A percentile compares a stretch with the other conserved stretches of the same genome.
Evolutionary conservation across 148 eudicot species (phyloP).

Genomic region (Hydrangea macrophylla): DNA sequence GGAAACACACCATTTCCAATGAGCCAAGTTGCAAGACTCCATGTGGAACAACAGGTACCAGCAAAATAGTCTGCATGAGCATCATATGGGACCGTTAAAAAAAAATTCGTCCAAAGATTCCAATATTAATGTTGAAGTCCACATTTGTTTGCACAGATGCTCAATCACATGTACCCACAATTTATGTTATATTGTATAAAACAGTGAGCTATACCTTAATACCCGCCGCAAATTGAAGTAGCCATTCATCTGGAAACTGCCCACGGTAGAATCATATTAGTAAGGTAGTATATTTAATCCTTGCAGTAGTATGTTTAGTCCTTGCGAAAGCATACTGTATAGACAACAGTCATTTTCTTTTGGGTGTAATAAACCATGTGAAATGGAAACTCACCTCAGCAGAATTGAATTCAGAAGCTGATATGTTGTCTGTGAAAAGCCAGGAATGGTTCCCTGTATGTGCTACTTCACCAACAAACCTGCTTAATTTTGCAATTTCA

Average conservation of each 20-base stretch:
- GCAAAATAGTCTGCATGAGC: constrained; percentile 62
- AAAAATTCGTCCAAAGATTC: constrained; percentile 5
- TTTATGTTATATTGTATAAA: not conserved
- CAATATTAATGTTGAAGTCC: constrained; percentile 1
- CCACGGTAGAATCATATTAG: constrained; percentile 16
- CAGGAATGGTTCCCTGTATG: constrained; percentile 46
- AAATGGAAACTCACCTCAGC: constrained; percentile 43
- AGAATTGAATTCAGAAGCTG: constrained; percentile 30
- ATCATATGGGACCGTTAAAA: not conserved
- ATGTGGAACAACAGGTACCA: constrained; percentile 54
- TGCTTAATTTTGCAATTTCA: constrained; percentile 24
- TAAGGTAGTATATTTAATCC: constrained; percentile 7
- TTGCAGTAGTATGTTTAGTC: not conserved
- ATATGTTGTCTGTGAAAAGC: constrained; percentile 42
- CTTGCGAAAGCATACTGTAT: not conserved
- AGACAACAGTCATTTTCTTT: not conserved
- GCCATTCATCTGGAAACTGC: constrained; percentile 71
- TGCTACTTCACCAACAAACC: constrained; percentile 68
- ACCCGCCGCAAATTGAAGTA: constrained; percentile 58
- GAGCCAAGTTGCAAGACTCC: constrained; percentile 87
- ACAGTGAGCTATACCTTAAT: constrained; percentile 49
- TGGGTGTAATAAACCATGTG: not conserved
- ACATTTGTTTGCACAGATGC: not conserved
- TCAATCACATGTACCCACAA: not conserved
- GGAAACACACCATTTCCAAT: constrained; percentile 49